A percentile compares a stretch with the other conserved stretches of the same genome.
Conservation (phyloP, 345 rosid genomes). For the Salix exigua region DNA sequence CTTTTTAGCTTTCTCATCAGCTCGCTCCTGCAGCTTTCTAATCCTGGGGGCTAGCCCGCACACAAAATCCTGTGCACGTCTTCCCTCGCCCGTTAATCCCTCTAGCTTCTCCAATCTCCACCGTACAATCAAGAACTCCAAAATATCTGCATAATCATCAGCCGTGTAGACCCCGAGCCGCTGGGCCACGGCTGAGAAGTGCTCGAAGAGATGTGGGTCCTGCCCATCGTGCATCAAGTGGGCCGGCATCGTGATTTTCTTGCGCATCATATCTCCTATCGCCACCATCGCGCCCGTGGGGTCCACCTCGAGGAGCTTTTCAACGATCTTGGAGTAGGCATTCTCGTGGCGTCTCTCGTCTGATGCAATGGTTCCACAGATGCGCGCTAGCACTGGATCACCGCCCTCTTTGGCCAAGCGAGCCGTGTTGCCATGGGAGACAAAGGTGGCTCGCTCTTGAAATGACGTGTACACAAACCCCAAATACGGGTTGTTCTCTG, state of each 20-base stretch:
- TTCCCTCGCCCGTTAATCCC: slow-evolving; percentile 53
- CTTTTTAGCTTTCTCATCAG: slow-evolving; percentile 49
- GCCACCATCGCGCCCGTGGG: slow-evolving; percentile 44
- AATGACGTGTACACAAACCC: slow-evolving; percentile 84
- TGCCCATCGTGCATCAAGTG: slow-evolving; percentile 61
- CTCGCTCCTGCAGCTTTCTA: slow-evolving; percentile 56
- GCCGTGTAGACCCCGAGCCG: slow-evolving; percentile 65
- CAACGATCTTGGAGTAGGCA: slow-evolving; percentile 52
- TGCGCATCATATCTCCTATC: slow-evolving; percentile 59
- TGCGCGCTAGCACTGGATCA: slow-evolving; percentile 54
- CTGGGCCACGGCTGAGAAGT: slow-evolving; percentile 63
- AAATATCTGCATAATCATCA: slow-evolving; percentile 59
- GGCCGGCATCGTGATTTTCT: slow-evolving; percentile 68
- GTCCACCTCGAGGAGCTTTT: slow-evolving; percentile 64
- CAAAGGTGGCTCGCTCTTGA: slow-evolving; percentile 81
- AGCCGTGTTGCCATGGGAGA: slow-evolving; percentile 82
- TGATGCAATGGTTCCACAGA: slow-evolving; percentile 68
- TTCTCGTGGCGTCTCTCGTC: slow-evolving; percentile 72
- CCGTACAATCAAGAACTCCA: slow-evolving; percentile 54
- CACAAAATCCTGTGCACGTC: slow-evolving; percentile 52
- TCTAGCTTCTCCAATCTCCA: slow-evolving; percentile 64
- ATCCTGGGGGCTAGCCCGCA: slow-evolving; percentile 56
- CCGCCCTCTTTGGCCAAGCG: slow-evolving; percentile 53
- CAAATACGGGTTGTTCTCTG: slow-evolving; percentile 71
- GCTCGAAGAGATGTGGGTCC: slow-evolving; percentile 53